Conservation (phyloP, 192 early-diverging fungal species). For the Backusella macrospora region DNA sequence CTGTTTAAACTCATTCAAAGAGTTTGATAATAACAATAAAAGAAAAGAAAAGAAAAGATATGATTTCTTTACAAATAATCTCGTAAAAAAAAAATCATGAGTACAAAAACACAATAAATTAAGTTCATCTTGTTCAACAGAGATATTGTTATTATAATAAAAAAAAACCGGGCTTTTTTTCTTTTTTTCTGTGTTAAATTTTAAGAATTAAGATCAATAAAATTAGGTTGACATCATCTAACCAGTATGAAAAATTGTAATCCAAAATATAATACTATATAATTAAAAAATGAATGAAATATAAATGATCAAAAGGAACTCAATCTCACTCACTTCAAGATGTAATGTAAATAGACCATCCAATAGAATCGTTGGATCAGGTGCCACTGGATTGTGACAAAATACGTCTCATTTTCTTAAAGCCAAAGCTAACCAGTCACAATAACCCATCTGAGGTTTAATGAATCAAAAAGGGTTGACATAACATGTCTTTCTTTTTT, state of each 20-base stretch:
- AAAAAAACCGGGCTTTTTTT: too few species aligned
- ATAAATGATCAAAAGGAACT: too few species aligned
- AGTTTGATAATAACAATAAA: neutral
- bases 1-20: too few species aligned
- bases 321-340: neutral
- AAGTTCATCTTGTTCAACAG: conserved; percentile 8
- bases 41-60: neutral
- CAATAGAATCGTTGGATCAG: conserved; percentile 6
- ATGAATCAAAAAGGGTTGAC: conserved; percentile 5
- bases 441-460: conserved; percentile 3
- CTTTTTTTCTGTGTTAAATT: too few species aligned
- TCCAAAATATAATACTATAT: too few species aligned
- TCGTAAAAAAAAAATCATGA: neutral
- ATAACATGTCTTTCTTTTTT: neutral
- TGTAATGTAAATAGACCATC: neutral
- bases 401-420: conserved; percentile 13
- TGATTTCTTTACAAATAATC: neutral
- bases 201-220: too few species aligned
- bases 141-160: neutral
- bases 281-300: too few species aligned
- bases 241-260: too few species aligned
- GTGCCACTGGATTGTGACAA: conserved; percentile 16
- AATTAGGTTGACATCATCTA: too few species aligned
- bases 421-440: neutral
- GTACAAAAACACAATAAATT: conserved; percentile 7